Conservation (phyloP, 2,329 filamentous ascomycete species). For the Fusarium nematophilum region DNA sequence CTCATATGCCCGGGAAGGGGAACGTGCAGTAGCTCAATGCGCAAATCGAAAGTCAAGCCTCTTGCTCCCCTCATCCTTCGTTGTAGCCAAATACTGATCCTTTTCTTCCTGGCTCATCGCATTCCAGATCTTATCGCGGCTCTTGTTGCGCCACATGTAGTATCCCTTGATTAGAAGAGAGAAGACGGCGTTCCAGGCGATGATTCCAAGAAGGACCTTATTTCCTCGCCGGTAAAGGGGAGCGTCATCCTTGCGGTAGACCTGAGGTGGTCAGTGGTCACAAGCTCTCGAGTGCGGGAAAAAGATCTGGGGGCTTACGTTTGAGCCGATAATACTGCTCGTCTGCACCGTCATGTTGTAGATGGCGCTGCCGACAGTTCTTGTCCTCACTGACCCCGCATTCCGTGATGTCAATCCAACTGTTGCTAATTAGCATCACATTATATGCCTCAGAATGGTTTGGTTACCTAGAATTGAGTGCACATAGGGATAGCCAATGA, state of each 20-base stretch:
- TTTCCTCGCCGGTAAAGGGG: conserved; percentile 57
- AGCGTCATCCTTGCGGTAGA: conserved; percentile 54
- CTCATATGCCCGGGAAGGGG: background rate
- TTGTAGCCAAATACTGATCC: conserved; percentile 48
- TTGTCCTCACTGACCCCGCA: conserved; percentile 67
- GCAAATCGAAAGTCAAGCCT: conserved; percentile 56
- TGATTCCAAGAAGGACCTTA: conserved; percentile 59
- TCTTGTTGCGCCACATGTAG: conserved; percentile 62
- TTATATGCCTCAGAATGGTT: conserved; percentile 41
- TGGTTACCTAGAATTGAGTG: no score
- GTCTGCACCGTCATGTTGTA: conserved; percentile 62
- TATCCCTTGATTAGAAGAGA: conserved; percentile 63
- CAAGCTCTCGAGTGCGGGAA: no score
- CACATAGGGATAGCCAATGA: conserved; percentile 31
- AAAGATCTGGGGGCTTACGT: no score
- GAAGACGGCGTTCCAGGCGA: conserved; percentile 58
- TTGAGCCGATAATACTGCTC: conserved; percentile 45
- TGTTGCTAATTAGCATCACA: conserved; percentile 41
- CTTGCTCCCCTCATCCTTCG: conserved; percentile 58
- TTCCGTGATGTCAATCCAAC: conserved; percentile 69
- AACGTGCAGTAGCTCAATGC: conserved; percentile 40
- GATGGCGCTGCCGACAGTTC: conserved; percentile 66
- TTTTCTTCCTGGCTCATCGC: conserved; percentile 57
- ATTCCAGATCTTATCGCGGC: conserved; percentile 57
- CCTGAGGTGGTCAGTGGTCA: no score